Conservation (phyloP, 768 basidiomycete species). For the Panus rudis region DNA sequence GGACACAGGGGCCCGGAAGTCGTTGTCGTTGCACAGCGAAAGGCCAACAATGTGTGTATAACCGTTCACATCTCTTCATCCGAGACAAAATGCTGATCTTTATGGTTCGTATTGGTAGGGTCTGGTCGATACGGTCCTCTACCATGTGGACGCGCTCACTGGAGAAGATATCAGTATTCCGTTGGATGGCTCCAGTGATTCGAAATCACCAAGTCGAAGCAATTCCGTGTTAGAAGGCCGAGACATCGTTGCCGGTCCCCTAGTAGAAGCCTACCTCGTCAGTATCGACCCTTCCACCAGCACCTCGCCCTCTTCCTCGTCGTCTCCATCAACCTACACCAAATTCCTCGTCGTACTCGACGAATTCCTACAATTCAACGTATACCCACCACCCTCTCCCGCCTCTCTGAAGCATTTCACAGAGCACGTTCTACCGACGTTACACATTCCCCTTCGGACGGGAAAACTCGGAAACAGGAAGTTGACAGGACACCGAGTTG, state of each 20-base stretch:
- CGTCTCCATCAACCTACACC: too few relatives aligned
- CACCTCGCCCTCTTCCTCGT: too few relatives aligned
- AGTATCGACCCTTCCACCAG: constrained; percentile 27
- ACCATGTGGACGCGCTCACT: constrained; percentile 72
- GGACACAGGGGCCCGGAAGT: constrained; percentile 56
- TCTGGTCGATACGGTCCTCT: constrained; percentile 64
- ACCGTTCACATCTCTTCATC: too few relatives aligned
- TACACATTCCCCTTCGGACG: constrained; percentile 48
- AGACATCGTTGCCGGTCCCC: constrained; percentile 52
- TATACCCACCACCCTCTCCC: not conserved
- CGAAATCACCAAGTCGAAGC: constrained; percentile 20
- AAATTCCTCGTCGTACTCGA: constrained; percentile 65
- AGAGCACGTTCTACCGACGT: too few relatives aligned
- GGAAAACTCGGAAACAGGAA: constrained; percentile 25
- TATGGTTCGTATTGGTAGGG: constrained; percentile 34
- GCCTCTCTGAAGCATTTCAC: not conserved
- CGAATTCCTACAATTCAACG: constrained; percentile 63
- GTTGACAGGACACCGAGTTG: constrained; percentile 53
- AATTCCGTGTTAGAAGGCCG: constrained; percentile 45
- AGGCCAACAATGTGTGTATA: constrained; percentile 49
- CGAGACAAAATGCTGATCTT: too few relatives aligned
- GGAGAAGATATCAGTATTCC: constrained; percentile 49
- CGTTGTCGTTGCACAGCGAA: constrained; percentile 54
- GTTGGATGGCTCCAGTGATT: constrained; percentile 23
- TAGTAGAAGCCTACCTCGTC: constrained; percentile 52